Percentiles rank a stretch among this genome's conserved stretches.
Conservation (phyloP, 768 basidiomycete species). For the Lactarius hatsudake region DNA sequence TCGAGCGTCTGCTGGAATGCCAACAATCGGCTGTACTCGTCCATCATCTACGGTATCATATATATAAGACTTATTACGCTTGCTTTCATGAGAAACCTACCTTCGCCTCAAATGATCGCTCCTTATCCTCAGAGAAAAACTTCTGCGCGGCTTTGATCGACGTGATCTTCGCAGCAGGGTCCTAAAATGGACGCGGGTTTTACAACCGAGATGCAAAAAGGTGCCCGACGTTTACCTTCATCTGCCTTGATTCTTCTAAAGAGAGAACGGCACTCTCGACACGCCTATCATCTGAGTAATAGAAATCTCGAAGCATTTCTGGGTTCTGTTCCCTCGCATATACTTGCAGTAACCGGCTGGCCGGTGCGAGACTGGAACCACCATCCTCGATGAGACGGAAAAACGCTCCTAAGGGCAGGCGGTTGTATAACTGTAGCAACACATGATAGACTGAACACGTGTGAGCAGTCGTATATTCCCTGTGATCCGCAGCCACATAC, state of each 20-base stretch:
- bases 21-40: constrained; percentile 78
- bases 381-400: constrained; percentile 94
- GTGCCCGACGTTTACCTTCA: constrained; percentile 46
- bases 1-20: constrained; percentile 83
- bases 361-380: constrained; percentile 68
- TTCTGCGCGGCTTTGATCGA: constrained; percentile 83
- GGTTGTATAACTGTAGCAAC: constrained; percentile 79
- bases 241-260: constrained; percentile 73
- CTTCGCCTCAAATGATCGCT: constrained; percentile 86
- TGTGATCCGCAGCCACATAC: constrained; percentile 41
- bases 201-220: not conserved
- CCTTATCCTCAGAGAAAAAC: constrained; percentile 94
- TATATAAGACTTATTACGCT: not conserved
- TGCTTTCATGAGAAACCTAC: constrained; percentile 38
- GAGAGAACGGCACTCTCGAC: constrained; percentile 90
- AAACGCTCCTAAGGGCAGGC: constrained; percentile 83
- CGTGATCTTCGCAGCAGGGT: constrained; percentile 64
- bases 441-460: constrained; percentile 79
- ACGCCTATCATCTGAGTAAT: constrained; percentile 94
- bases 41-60: constrained; percentile 68
- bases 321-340: constrained; percentile 89
- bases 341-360: constrained; percentile 78
- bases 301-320: constrained; percentile 92
- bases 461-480: not conserved
- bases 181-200: constrained; percentile 43